Evolutionary conservation across 139 green algal genomes (phyloP).

Genomic region (Chloropicon primus): DNA sequence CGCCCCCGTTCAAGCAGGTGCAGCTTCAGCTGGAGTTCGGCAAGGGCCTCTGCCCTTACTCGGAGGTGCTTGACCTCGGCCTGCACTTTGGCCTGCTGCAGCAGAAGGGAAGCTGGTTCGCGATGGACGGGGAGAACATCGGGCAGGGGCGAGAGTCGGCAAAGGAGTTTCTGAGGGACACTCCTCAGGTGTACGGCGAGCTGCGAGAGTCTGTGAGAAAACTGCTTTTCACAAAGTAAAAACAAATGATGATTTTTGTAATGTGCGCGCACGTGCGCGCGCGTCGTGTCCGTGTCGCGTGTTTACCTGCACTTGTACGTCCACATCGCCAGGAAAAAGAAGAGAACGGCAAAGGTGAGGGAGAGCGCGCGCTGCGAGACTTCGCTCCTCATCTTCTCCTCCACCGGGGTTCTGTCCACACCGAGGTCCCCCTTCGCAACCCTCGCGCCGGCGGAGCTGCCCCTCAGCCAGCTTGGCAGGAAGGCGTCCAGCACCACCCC

Average conservation of each 20-base stretch:
- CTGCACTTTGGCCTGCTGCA: conserved; percentile 51
- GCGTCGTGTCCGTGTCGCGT: no score
- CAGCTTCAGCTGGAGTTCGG: background rate
- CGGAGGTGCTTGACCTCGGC: conserved; percentile 22
- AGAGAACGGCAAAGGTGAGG: background rate
- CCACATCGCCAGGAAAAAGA: background rate
- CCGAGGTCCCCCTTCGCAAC: background rate
- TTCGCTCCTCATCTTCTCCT: background rate
- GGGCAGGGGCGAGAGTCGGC: conserved; percentile 50
- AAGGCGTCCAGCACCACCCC: background rate
- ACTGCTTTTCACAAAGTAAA: background rate
- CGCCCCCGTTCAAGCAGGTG: conserved; percentile 28
- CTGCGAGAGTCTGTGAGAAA: background rate
- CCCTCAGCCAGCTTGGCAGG: background rate
- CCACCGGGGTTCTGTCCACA: no score
- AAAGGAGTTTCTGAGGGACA: conserved; percentile 28
- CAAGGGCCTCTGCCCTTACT: background rate
- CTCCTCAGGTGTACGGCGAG: conserved; percentile 20
- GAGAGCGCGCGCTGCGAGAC: background rate
- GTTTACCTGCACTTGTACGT: no score
- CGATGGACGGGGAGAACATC: conserved; percentile 33
- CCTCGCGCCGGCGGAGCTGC: background rate
- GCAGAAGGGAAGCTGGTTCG: conserved; percentile 49
- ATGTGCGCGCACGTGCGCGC: background rate
- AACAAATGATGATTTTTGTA: background rate